Conservation (phyloP, 192 early-diverging fungal genomes). For the Gamsiella multidivaricata region DNA sequence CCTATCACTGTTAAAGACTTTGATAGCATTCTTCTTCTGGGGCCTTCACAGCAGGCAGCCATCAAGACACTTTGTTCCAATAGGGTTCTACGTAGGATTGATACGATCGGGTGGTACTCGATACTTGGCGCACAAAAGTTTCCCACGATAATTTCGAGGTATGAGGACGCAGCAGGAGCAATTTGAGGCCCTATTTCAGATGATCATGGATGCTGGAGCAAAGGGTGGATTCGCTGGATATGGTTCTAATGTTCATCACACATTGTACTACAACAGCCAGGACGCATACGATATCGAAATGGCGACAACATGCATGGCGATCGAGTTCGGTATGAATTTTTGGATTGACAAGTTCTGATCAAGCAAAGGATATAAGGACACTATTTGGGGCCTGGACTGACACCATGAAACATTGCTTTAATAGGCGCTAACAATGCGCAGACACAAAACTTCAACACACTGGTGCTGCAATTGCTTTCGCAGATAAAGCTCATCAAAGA, state of each 20-base stretch:
- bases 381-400: background rate
- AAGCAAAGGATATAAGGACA: background rate
- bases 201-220: no score
- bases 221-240: no score
- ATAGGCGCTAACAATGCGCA: conserved; percentile 70
- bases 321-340: conserved; percentile 66
- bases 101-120: conserved; percentile 49
- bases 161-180: conserved; percentile 3
- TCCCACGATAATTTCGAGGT: conserved; percentile 52
- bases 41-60: conserved; percentile 21
- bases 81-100: conserved; percentile 44
- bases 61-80: conserved; percentile 47
- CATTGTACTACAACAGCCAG: conserved; percentile 59
- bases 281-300: conserved; percentile 80
- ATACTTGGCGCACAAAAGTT: conserved; percentile 53
- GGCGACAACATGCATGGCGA: conserved; percentile 68
- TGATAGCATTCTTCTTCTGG: conserved; percentile 37
- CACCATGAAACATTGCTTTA: background rate
- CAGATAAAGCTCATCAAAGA: conserved; percentile 66
- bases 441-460: conserved; percentile 75
- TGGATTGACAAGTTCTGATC: background rate
- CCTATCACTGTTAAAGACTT: conserved; percentile 44
- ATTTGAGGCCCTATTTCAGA: no score
- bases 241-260: no score
- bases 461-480: conserved; percentile 69